phyloP scores from a whole-genome alignment of 208 protist species.

The Crithidia sp. region DNA sequence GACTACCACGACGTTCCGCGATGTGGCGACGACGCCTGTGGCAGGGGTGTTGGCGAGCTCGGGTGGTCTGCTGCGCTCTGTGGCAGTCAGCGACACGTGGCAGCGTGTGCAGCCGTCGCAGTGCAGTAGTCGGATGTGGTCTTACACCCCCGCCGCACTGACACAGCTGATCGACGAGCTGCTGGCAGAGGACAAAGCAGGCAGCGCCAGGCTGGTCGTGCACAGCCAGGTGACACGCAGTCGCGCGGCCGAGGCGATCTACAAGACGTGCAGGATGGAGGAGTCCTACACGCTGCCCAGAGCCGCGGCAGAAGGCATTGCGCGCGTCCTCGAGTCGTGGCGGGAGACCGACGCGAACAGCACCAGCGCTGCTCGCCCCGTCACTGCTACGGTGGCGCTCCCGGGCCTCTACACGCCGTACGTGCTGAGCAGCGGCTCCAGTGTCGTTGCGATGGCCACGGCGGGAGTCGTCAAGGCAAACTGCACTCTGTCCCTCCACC shows the following conservation, averaged over 20 bases:
- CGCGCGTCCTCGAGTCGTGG: constrained; percentile 19
- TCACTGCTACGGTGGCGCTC: background rate
- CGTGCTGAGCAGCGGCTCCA: constrained; percentile 14
- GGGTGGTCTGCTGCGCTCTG: constrained; percentile 11
- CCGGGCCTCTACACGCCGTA: constrained; percentile 31
- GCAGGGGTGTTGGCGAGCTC: constrained; percentile 7
- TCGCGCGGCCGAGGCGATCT: constrained; percentile 14
- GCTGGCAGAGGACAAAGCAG: background rate
- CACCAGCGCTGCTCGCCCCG: background rate
- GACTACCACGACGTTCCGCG: constrained; percentile 16
- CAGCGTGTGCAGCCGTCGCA: constrained; percentile 18
- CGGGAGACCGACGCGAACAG: background rate
- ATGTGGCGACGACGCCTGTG: constrained; percentile 8
- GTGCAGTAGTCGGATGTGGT: constrained; percentile 38
- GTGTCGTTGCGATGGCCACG: constrained; percentile 2
- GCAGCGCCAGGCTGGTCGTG: constrained; percentile 3
- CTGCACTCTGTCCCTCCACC: constrained; percentile 27
- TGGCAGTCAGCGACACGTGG: constrained; percentile 29
- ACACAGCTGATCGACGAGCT: constrained; percentile 18
- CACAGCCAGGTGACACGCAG: constrained; percentile 21
- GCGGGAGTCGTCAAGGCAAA: background rate
- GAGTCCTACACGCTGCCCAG: constrained; percentile 29
- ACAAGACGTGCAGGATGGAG: constrained; percentile 17
- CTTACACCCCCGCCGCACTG: constrained; percentile 32
- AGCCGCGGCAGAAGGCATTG: background rate